Percentiles rank a stretch among this genome's conserved stretches.
phyloP scores from a whole-genome alignment of 1,284 basidiomycete species.

The Naganishia albida region DNA sequence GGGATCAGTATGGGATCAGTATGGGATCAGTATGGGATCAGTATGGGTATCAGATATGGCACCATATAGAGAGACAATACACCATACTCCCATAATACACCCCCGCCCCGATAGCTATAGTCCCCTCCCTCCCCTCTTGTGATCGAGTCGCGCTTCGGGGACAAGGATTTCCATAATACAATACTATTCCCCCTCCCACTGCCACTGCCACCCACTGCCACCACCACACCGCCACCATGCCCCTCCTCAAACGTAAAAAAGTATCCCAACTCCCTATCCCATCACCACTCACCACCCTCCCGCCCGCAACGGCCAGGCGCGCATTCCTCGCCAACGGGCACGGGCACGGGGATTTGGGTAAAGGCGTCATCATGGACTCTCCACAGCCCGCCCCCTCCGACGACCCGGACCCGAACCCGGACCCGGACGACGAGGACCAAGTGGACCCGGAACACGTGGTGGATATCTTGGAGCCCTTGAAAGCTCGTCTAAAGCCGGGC shows the following conservation, averaged over 20 bases:
- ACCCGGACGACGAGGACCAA: too few species aligned
- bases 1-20: too few species aligned
- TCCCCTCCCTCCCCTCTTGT: too few species aligned
- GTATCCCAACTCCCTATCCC: conserved; percentile 22
- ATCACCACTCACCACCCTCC: conserved; percentile 4
- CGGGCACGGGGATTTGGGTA: background rate
- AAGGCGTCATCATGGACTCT: conserved; percentile 13
- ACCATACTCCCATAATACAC: too few species aligned
- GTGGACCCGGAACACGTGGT: background rate
- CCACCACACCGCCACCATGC: conserved; percentile 12
- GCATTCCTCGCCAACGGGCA: background rate
- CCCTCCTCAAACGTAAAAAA: conserved; percentile 29
- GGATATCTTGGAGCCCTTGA: background rate
- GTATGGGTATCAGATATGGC: too few species aligned
- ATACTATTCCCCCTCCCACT: too few species aligned
- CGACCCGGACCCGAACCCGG: too few species aligned
- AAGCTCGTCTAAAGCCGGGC: conserved; percentile 5
- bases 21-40: too few species aligned
- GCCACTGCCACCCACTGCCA: too few species aligned
- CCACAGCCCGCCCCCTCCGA: too few species aligned
- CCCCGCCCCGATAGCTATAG: too few species aligned
- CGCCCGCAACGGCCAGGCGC: background rate
- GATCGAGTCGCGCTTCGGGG: background rate
- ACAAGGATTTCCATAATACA: background rate
- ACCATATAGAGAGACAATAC: too few species aligned